phyloP scores from a whole-genome alignment of 192 early-diverging fungal genomes.

The Coemansia sp. region DNA sequence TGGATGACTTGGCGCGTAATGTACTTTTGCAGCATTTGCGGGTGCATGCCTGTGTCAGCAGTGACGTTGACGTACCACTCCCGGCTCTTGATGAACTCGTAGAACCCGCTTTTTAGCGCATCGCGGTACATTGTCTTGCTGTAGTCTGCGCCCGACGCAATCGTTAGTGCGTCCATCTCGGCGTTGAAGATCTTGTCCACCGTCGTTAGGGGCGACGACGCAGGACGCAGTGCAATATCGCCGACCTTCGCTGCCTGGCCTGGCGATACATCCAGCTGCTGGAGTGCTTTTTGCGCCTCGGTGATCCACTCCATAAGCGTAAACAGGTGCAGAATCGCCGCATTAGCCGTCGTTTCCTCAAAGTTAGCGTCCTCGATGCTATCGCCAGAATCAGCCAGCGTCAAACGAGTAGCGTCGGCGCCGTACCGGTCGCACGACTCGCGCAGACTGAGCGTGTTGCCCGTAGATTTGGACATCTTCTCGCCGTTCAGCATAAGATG shows the following conservation, averaged over 20 bases:
- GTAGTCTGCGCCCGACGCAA: slow-evolving; percentile 73
- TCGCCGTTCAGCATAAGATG: slow-evolving; percentile 92
- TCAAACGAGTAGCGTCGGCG: slow-evolving; percentile 93
- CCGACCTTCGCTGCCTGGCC: slow-evolving; percentile 27
- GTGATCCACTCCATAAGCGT: slow-evolving; percentile 90
- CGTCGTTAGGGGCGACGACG: slow-evolving; percentile 62
- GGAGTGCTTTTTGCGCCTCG: slow-evolving; percentile 60
- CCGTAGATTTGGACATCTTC: slow-evolving; percentile 98
- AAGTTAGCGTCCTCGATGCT: slow-evolving; percentile 98
- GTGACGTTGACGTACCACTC: slow-evolving; percentile 87
- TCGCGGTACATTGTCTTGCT: slow-evolving; percentile 81
- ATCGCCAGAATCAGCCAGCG: slow-evolving; percentile 96
- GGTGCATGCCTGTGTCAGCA: slow-evolving; percentile 75
- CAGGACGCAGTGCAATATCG: slow-evolving; percentile 52
- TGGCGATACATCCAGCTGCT: slow-evolving; percentile 56
- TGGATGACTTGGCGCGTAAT: slow-evolving; percentile 83
- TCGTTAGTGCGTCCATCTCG: slow-evolving; percentile 78
- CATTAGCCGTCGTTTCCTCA: slow-evolving; percentile 90
- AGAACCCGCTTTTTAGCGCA: slow-evolving; percentile 87
- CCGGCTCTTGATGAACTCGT: slow-evolving; percentile 82
- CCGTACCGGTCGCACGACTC: slow-evolving; percentile 84
- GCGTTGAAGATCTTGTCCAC: slow-evolving; percentile 83
- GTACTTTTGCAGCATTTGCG: slow-evolving; percentile 76
- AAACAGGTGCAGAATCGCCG: slow-evolving; percentile 88
- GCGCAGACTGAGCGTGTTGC: slow-evolving; percentile 87